Evolutionary conservation across 192 early-diverging fungal species (phyloP).

Genomic region (Backusella macrospora): DNA sequence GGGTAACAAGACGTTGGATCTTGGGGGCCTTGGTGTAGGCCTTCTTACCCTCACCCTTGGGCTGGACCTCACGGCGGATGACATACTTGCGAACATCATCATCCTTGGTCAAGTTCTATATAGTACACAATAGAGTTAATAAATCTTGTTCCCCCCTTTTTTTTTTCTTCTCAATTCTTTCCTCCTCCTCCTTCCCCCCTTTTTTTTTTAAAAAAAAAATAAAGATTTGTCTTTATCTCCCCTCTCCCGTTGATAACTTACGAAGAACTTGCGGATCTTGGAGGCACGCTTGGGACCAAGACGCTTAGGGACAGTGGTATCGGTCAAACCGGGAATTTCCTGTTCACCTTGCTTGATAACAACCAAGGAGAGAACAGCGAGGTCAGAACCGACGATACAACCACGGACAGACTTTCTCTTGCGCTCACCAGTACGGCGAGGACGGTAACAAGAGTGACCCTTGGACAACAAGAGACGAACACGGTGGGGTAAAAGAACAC

Average conservation of each 20-base stretch:
- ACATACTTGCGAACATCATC: slow-evolving; percentile 99
- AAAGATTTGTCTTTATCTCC: too few species aligned
- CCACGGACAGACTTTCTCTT: too few species aligned
- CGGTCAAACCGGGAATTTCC: slow-evolving; percentile 97
- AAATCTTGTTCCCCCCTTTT: background rate
- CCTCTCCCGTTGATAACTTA: slow-evolving; percentile 45
- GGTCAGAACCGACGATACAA: too few species aligned
- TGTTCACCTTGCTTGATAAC: too few species aligned
- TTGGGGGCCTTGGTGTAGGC: too few species aligned
- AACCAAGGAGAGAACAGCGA: too few species aligned
- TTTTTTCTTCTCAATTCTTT: too few species aligned
- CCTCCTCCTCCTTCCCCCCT: background rate
- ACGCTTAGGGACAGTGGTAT: slow-evolving; percentile 92
- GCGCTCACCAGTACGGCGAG: slow-evolving; percentile 92
- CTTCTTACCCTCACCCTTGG: too few species aligned
- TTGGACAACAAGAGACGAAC: slow-evolving; percentile 81
- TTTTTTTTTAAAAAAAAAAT: too few species aligned
- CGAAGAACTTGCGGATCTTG: slow-evolving; percentile 99
- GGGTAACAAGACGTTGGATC: slow-evolving; percentile 93
- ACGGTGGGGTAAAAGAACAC: slow-evolving; percentile 80
- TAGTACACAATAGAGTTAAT: too few species aligned
- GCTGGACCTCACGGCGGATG: slow-evolving; percentile 94
- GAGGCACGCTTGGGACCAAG: slow-evolving; percentile 98
- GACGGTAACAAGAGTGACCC: slow-evolving; percentile 99
- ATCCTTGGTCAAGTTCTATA: slow-evolving; percentile 86